phyloP scores from a whole-genome alignment of 257 asterid genomes.

The Plectranthus barbatus region DNA sequence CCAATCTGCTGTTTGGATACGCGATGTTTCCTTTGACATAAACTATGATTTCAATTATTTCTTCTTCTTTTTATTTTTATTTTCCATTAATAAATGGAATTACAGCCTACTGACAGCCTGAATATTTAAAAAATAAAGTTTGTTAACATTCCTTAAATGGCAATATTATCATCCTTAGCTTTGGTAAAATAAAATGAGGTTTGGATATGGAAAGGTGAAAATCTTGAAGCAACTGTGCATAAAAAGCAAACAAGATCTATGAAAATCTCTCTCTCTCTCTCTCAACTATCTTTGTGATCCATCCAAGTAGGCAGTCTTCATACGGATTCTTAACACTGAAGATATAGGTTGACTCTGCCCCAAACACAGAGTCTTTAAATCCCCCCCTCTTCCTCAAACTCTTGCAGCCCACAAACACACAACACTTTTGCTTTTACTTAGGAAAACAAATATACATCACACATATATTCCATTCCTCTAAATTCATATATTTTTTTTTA shows the following conservation, averaged over 20 bases:
- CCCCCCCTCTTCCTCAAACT: slow-evolving; percentile 36
- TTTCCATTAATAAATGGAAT: not conserved
- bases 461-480: not conserved
- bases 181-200: not conserved
- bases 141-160: slow-evolving; percentile 30
- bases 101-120: slow-evolving; percentile 15
- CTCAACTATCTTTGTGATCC: slow-evolving; percentile 18
- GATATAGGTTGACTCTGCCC: slow-evolving; percentile 54
- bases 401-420: not conserved
- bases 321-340: slow-evolving; percentile 54
- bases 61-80: not conserved
- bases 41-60: slow-evolving; percentile 6
- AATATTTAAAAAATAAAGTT: not conserved
- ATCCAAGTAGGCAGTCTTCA: slow-evolving; percentile 47
- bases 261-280: slow-evolving; percentile 35
- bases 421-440: slow-evolving; percentile 1
- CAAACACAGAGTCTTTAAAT: slow-evolving; percentile 35
- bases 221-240: slow-evolving; percentile 41
- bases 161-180: slow-evolving; percentile 8
- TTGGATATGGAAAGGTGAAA: slow-evolving; percentile 21
- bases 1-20: slow-evolving; percentile 49
- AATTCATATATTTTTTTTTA: no score
- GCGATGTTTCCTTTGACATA: slow-evolving; percentile 29
- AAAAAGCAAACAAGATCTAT: slow-evolving; percentile 53
- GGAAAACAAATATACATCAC: not conserved